Conservation (phyloP, 2,329 filamentous ascomycete genomes). For the Xylariaceae sp. region DNA sequence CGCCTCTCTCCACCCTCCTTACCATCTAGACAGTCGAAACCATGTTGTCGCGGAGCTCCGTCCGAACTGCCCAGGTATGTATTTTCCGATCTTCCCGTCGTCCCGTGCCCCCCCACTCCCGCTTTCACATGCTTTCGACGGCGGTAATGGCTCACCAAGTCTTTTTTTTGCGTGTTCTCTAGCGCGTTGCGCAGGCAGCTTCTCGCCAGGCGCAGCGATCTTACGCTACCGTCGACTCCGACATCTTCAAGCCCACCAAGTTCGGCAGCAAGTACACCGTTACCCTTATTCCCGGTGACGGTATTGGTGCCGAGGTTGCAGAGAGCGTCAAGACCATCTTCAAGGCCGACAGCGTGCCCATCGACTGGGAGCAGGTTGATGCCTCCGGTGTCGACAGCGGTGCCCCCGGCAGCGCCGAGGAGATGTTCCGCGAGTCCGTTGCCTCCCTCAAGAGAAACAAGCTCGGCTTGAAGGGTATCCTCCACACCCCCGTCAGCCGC, state of each 20-base stretch:
- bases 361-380: constrained; percentile 98
- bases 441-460: constrained; percentile 97
- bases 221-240: constrained; percentile 80
- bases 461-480: constrained; percentile 96
- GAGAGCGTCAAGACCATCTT: constrained; percentile 99
- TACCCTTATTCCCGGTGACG: constrained; percentile 96
- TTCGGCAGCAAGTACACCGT: constrained; percentile 99
- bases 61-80: constrained; percentile 53
- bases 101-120: constrained; percentile 16
- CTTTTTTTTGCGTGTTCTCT: constrained; percentile 8
- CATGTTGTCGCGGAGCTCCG: constrained; percentile 56
- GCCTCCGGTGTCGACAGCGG: constrained; percentile 85
- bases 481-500: constrained; percentile 94
- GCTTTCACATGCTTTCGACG: constrained; percentile 17
- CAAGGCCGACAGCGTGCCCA: constrained; percentile 97
- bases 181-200: constrained; percentile 51
- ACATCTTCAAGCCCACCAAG: constrained; percentile 99
- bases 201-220: constrained; percentile 45
- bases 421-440: constrained; percentile 92
- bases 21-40: constrained; percentile 11
- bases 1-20: constrained; percentile 15
- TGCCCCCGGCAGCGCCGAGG: constrained; percentile 76
- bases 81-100: not conserved
- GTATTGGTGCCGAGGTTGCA: constrained; percentile 95
- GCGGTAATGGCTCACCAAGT: constrained; percentile 9